phyloP scores from a whole-genome alignment of 1,284 basidiomycete genomes.

The Ganoderma sp. region DNA sequence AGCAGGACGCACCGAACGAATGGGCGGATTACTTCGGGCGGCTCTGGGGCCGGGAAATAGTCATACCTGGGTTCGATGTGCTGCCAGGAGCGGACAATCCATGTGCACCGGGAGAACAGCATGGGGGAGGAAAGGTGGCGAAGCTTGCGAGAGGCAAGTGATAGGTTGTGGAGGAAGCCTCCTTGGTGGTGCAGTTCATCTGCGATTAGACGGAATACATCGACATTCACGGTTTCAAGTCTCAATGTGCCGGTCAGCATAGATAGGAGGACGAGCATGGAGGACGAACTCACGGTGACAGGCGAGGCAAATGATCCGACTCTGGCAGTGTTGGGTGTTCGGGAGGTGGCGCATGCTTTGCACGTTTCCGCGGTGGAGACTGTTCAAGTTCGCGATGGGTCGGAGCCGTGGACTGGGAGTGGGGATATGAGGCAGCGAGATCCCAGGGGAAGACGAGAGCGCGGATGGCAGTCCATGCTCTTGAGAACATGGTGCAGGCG shows the following conservation, averaged over 20 bases:
- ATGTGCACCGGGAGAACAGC: background rate
- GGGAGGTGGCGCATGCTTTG: background rate
- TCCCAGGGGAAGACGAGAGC: background rate
- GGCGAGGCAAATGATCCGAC: background rate
- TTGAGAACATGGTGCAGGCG: background rate
- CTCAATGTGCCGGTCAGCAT: too few relatives aligned
- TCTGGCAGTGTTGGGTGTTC: too few relatives aligned
- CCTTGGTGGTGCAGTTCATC: background rate
- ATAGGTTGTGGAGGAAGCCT: background rate
- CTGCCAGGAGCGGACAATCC: too few relatives aligned
- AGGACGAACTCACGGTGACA: background rate
- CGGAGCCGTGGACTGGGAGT: background rate
- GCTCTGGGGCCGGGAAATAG: background rate
- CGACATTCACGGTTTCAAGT: background rate
- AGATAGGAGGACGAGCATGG: too few relatives aligned
- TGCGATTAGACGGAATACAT: background rate
- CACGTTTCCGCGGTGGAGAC: background rate
- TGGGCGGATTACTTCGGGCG: background rate
- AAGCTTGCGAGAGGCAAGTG: background rate
- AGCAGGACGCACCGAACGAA: background rate
- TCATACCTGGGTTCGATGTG: background rate
- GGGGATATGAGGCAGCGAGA: background rate
- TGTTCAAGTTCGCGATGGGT: too few relatives aligned
- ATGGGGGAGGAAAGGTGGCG: background rate
- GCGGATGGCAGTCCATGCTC: background rate